phyloP scores from a whole-genome alignment of 179 eudicot species.

The Camellia oleifera region DNA sequence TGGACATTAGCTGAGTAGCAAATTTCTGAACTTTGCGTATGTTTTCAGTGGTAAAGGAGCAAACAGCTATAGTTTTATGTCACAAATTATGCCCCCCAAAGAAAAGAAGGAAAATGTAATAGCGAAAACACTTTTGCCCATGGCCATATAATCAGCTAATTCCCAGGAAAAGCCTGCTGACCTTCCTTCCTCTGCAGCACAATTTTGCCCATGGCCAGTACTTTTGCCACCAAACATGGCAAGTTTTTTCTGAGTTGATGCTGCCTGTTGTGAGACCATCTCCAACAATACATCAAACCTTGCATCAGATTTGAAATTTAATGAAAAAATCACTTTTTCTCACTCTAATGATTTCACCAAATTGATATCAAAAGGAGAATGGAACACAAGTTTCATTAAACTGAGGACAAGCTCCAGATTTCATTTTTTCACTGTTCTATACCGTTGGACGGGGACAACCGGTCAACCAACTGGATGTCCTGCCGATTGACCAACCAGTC shows the following conservation, averaged over 20 bases:
- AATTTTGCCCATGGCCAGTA: slow-evolving; percentile 19
- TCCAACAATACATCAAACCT: too few species aligned
- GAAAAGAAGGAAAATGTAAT: background rate
- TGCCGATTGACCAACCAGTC: too few species aligned
- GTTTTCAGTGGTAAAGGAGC: slow-evolving; percentile 36
- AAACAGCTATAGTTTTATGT: background rate
- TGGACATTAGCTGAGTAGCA: slow-evolving; percentile 46
- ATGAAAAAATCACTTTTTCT: too few species aligned
- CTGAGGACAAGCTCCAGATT: too few species aligned
- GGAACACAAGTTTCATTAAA: too few species aligned
- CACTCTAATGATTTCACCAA: too few species aligned
- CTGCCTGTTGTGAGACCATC: slow-evolving; percentile 5
- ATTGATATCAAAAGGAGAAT: too few species aligned
- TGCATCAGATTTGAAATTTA: too few species aligned
- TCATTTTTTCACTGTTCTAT: too few species aligned
- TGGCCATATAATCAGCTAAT: background rate
- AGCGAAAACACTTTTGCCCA: background rate
- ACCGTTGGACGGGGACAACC: too few species aligned
- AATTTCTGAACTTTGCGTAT: slow-evolving; percentile 50
- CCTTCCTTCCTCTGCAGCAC: slow-evolving; percentile 30
- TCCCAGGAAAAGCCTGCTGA: slow-evolving; percentile 25
- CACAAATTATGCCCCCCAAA: background rate
- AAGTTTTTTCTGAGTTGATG: slow-evolving; percentile 27
- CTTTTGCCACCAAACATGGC: slow-evolving; percentile 27
- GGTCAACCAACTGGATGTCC: too few species aligned